A percentile compares a stretch with the other conserved stretches of the same genome.
These are phyloP conservation scores for Podospora pseudocomata DNA, from an alignment of 495 filamentous ascomycete species.

Conservation along the genomic window DNA sequence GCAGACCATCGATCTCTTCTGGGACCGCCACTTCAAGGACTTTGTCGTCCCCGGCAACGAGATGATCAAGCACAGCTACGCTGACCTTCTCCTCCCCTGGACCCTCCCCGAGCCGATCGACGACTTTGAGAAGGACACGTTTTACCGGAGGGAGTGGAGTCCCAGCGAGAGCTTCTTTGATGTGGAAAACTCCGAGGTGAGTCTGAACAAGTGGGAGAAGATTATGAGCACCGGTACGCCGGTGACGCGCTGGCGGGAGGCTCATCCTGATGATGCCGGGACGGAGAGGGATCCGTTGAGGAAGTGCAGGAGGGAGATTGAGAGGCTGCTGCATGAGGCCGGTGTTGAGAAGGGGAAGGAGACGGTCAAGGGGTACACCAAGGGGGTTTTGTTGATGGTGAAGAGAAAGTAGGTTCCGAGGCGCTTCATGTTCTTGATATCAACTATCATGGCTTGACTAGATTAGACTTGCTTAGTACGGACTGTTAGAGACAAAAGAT, in stretches of 20 bases:
- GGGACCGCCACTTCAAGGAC: conserved; percentile 27
- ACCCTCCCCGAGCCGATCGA: conserved; percentile 29
- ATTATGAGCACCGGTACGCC: conserved; percentile 40
- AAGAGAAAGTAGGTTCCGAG: conserved; percentile 14
- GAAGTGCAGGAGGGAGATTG: conserved; percentile 16
- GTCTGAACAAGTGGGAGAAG: conserved; percentile 28
- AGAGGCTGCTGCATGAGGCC: conserved; percentile 10
- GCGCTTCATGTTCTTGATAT: background rate
- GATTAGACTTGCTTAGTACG: background rate
- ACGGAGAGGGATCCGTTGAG: conserved; percentile 26
- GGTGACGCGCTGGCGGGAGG: conserved; percentile 50
- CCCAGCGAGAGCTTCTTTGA: conserved; percentile 14
- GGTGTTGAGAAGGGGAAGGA: conserved; percentile 17
- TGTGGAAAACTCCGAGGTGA: conserved; percentile 22
- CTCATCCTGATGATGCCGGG: conserved; percentile 31
- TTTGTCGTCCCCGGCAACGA: conserved; percentile 29
- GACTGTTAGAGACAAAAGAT: background rate
- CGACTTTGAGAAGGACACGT: conserved; percentile 41
- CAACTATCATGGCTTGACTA: background rate
- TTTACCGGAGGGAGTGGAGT: conserved; percentile 42
- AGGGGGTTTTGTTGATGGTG: conserved; percentile 16
- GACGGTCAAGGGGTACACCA: conserved; percentile 2
- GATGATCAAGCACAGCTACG: conserved; percentile 37
- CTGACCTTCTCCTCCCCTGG: conserved; percentile 51
- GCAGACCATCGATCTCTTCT: conserved; percentile 12